These are phyloP conservation scores for Aspergillus sparsus DNA, from an alignment of 495 filamentous ascomycete species.

Conservation along the genomic window DNA sequence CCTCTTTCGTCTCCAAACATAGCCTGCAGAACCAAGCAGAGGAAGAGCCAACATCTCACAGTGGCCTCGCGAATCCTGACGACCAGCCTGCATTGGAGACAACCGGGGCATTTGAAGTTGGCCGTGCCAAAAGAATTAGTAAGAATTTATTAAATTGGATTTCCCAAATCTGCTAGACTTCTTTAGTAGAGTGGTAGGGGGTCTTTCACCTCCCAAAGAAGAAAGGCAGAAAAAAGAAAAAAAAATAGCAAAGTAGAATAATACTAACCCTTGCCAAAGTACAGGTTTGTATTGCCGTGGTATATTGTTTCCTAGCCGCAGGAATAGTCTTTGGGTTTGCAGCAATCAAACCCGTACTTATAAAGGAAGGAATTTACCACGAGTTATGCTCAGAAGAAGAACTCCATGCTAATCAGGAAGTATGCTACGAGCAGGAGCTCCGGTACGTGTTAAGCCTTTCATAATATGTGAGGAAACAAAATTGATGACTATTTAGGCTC, in stretches of 20 bases:
- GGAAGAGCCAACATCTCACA: constrained; percentile 10
- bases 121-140: constrained; percentile 63
- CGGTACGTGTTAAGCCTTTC: constrained; percentile 42
- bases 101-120: constrained; percentile 70
- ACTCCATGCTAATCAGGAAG: constrained; percentile 58
- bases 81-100: constrained; percentile 36
- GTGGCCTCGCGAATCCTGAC: constrained; percentile 8
- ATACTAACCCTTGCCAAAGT: constrained; percentile 27
- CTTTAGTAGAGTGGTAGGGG: too few relatives aligned
- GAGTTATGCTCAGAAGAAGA: constrained; percentile 62
- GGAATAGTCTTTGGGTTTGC: constrained; percentile 80
- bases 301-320: constrained; percentile 81
- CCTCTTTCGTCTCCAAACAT: constrained; percentile 31
- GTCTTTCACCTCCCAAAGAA: too few relatives aligned
- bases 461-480: not conserved
- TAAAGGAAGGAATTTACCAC: constrained; percentile 72
- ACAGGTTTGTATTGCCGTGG: constrained; percentile 57
- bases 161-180: not conserved
- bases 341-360: constrained; percentile 79
- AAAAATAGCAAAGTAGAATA: not conserved
- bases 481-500: constrained; percentile 42
- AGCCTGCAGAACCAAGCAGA: constrained; percentile 15
- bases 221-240: too few relatives aligned
- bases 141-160: constrained; percentile 28
- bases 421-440: constrained; percentile 77